Evolutionary conservation across 257 asterid species (phyloP).

Genomic region (Scutellaria barbata): DNA sequence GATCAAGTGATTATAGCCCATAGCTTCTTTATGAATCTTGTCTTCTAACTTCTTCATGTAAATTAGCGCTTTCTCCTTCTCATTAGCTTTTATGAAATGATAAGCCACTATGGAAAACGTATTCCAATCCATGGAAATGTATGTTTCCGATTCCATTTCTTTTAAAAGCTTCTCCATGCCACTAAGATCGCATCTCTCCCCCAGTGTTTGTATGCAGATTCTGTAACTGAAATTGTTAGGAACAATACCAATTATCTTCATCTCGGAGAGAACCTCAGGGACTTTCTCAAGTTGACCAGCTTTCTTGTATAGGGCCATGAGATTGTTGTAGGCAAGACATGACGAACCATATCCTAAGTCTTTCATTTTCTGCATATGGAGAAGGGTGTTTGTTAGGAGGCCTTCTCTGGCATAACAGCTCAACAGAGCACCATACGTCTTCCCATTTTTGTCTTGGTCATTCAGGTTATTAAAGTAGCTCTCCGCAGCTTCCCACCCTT

Average conservation of each 20-base stretch:
- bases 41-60: conserved; percentile 57
- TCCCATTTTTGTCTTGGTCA: conserved; percentile 48
- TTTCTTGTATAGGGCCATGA: conserved; percentile 63
- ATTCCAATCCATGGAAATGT: conserved; percentile 50
- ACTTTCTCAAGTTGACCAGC: conserved; percentile 53
- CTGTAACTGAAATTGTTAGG: conserved; percentile 66
- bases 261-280: conserved; percentile 51
- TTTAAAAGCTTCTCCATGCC: conserved; percentile 61
- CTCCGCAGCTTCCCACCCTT: conserved; percentile 60
- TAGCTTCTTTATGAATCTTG: conserved; percentile 46
- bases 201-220: conserved; percentile 53
- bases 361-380: conserved; percentile 59
- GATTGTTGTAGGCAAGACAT: conserved; percentile 59
- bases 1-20: conserved; percentile 65
- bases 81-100: conserved; percentile 47
- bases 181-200: conserved; percentile 53
- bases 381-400: conserved; percentile 47
- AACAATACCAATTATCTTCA: conserved; percentile 52
- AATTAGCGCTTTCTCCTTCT: conserved; percentile 50
- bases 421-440: conserved; percentile 64
- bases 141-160: conserved; percentile 52
- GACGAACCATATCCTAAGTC: conserved; percentile 49
- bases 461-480: conserved; percentile 45
- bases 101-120: conserved; percentile 57
- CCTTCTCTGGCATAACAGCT: conserved; percentile 58